phyloP scores from a whole-genome alignment of 805 yeast genomes.

The Candida boleticola region DNA sequence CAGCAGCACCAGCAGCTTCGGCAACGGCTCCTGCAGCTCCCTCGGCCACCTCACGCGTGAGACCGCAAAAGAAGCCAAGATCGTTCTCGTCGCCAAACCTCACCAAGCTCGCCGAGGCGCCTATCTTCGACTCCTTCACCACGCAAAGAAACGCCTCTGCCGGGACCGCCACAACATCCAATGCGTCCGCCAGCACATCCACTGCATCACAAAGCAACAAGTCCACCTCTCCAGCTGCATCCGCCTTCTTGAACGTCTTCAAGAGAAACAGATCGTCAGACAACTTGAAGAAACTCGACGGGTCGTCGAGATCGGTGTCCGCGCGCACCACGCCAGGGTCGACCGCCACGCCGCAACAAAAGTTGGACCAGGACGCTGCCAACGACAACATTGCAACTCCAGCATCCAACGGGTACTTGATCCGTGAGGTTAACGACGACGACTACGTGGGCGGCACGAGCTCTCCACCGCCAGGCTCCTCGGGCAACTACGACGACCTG shows the following conservation, averaged over 20 bases:
- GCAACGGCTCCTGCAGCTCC: background rate
- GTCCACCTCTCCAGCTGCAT: background rate
- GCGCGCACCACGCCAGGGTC: background rate
- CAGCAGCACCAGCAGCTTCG: background rate
- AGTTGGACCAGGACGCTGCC: background rate
- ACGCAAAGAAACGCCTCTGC: background rate
- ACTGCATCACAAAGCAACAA: background rate
- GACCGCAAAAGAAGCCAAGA: background rate
- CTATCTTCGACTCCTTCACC: background rate
- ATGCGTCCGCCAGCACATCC: constrained; percentile 1
- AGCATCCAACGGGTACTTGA: constrained; percentile 1
- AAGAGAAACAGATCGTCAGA: constrained; percentile 20
- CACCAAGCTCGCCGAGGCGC: background rate
- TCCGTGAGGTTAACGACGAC: constrained; percentile 2
- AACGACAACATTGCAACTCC: background rate
- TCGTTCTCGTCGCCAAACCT: constrained; percentile 2
- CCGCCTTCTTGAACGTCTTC: constrained; percentile 19
- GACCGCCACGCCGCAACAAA: background rate
- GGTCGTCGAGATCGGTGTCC: background rate
- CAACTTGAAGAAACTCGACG: constrained; percentile 8
- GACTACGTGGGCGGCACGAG: background rate
- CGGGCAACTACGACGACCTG: constrained; percentile 1
- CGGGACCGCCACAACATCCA: constrained; percentile 3
- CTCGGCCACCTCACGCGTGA: background rate
- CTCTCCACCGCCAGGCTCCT: background rate